A percentile compares a stretch with the other conserved stretches of the same genome.
These are phyloP conservation scores for Pseudovirgaria hyperparasitica DNA, from an alignment of 2,329 filamentous ascomycete genomes.

Conservation along the genomic window DNA sequence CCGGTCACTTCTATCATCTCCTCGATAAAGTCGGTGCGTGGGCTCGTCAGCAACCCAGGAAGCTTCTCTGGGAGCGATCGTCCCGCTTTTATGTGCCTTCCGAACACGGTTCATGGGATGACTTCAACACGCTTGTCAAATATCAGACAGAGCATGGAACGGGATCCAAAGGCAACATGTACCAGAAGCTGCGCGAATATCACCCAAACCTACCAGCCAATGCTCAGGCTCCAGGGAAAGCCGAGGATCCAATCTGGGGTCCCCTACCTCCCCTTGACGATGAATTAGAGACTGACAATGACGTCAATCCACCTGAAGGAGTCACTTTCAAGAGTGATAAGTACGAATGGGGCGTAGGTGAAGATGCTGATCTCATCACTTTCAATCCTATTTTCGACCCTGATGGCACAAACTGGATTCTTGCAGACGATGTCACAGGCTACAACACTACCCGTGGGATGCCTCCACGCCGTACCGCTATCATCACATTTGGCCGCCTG, in stretches of 20 bases:
- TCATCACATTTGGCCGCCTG: slow-evolving; percentile 59
- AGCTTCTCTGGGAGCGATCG: slow-evolving; percentile 66
- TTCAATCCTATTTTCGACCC: slow-evolving; percentile 68
- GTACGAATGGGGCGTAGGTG: slow-evolving; percentile 53
- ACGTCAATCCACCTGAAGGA: slow-evolving; percentile 43
- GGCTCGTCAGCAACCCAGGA: slow-evolving; percentile 54
- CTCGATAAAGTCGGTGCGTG: slow-evolving; percentile 55
- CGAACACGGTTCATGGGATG: slow-evolving; percentile 57
- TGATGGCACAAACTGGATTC: slow-evolving; percentile 58
- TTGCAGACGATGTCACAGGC: slow-evolving; percentile 56
- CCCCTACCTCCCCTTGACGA: slow-evolving; percentile 29
- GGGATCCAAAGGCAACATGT: slow-evolving; percentile 31
- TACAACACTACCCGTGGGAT: slow-evolving; percentile 43
- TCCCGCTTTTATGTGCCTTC: slow-evolving; percentile 64
- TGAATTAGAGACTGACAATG: slow-evolving; percentile 38
- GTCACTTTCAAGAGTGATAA: slow-evolving; percentile 41
- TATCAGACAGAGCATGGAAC: slow-evolving; percentile 45
- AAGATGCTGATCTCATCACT: slow-evolving; percentile 64
- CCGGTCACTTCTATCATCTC: slow-evolving; percentile 75
- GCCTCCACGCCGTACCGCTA: slow-evolving; percentile 56
- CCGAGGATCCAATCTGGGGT: slow-evolving; percentile 38
- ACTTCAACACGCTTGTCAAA: slow-evolving; percentile 55
- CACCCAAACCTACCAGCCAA: slow-evolving; percentile 25
- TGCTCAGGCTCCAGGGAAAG: slow-evolving; percentile 26
- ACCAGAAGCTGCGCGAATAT: slow-evolving; percentile 21